Evolutionary conservation across 306 rosid species (phyloP), one percentile per base, ranked within the genome.

Genomic region (Vachellia collinsii): DNA sequence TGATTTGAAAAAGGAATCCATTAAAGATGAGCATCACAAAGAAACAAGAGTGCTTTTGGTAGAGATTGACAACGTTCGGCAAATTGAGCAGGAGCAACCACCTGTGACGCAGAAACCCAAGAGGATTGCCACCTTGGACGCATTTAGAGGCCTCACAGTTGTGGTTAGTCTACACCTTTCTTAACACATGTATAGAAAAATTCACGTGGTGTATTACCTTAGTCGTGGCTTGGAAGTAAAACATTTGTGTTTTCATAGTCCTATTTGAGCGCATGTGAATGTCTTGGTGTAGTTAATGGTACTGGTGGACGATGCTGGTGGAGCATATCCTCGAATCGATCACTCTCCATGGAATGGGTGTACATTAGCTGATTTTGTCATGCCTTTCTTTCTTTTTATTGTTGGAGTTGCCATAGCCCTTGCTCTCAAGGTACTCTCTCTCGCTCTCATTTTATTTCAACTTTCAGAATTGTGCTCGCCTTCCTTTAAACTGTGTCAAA

Each of bases 271-370:
- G 47, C 20, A 1, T 23, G 38, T 12, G 67, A 61, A 54, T 62
- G 67, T 61, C 22, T 22, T 5, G 38, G 63, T 20, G 4, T 22
- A 94, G 98, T 79, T 94, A 64, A 94, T 94, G 98, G 68, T 94
- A 79, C 70, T 94, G 81, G 98, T 94, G 34, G 98, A 92, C 43
- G 97, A 92, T 77, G 98, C 88, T 73, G 98, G 97, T 17, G 98
- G 74, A 87, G 88, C 85, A 39, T 94, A 91, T 82, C 72, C 97
- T 1, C 86, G 89, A 7, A 94, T 94, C 51, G 98, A 94, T 70
- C 98, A 94, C 79, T 94, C 98, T 5, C 96, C 98, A 0, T 92
- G 98, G 97, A 92, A 94, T 66, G 97, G 98, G n/a, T 94, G 96
- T 70, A 94, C 98, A 6, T 86, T 91, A 83, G 97, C 98, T 0